Evolutionary conservation across 2,329 filamentous ascomycete genomes (phyloP).

Genomic region (Cladophialophora yegresii): DNA sequence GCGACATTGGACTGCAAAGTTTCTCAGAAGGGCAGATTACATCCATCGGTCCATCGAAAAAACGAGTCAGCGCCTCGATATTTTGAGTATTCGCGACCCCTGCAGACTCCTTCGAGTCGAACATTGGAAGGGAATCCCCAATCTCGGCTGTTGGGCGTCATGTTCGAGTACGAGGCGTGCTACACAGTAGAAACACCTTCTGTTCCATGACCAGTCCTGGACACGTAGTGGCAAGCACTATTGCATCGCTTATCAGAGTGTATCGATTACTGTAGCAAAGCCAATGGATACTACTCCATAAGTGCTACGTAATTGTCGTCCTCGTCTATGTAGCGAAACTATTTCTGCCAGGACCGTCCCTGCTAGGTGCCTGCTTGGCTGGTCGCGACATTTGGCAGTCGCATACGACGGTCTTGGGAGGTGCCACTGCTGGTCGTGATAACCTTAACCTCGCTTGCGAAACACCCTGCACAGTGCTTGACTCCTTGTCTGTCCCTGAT

Average conservation of each 20-base stretch:
- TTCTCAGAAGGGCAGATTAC: not conserved
- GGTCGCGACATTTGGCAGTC: no score
- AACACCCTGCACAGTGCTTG: not conserved
- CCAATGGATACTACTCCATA: not conserved
- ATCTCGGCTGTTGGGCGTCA: not conserved
- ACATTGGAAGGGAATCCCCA: not conserved
- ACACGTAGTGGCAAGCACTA: not conserved
- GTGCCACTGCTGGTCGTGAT: no score
- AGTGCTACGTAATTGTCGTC: not conserved
- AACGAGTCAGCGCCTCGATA: not conserved
- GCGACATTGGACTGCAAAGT: not conserved
- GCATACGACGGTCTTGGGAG: not conserved
- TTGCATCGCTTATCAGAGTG: not conserved
- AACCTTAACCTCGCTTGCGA: not conserved
- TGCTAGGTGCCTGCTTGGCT: not conserved
- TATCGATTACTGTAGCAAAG: not conserved
- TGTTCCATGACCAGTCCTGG: conserved; percentile 1
- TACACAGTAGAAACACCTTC: conserved; percentile 8
- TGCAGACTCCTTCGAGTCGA: not conserved
- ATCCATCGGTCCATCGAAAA: not conserved
- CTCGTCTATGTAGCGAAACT: conserved; percentile 2
- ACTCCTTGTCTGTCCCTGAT: not conserved
- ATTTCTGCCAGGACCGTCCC: not conserved
- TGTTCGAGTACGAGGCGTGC: not conserved
- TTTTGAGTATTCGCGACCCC: not conserved